Evolutionary conservation across 306 rosid species (phyloP), one percentile per base, ranked within the genome.

Genomic region (Prunus salicina): DNA sequence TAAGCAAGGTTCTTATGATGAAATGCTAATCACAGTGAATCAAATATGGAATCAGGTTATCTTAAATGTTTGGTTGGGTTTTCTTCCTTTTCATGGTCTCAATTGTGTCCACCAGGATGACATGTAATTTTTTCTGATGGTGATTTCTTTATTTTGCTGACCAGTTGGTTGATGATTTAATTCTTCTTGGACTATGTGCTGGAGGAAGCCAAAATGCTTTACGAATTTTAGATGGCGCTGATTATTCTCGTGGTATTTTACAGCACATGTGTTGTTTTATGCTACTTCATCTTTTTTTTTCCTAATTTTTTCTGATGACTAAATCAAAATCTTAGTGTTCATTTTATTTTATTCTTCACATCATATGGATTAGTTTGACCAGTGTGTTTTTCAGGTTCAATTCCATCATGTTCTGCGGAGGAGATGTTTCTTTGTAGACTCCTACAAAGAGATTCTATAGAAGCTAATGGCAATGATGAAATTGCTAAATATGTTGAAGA

Each of bases 1-100:
- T 57, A 86, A 78, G 66, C 91, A 89, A 84, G 87, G 82, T 76
- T 84, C 90, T 20, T 89, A 92, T 76, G 96, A 95, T 73, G 92
- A 87, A 71, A 72, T 83, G 71, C 81, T 95, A 82, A 90, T 95
- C 78, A 73, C 78, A 57, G 80, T 86, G 83, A 90, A 95, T 74
- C 89, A 84, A 50, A 88, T 80, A 19, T 92, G 97, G 99, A 88
- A 82, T 87, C 93, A 90, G 97, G 99, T 95, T 71, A 74, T 80
- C 28, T 73, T 71, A 68, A 57, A 74, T 69, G 34, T 69, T 56
- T 22, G 72, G 60, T 76, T 82, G 70, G 2, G 18, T 62, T 64
- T 77, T 22, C 20, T 76, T 63, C 18, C 27, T 8, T 71, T 30
- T 20, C 12, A 53, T 49, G 47, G 38, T 74, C 46, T 56, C 32